Base-by-base conservation (phyloP, 2,329 filamentous ascomycete species). In the Dendryphion nanum region DNA sequence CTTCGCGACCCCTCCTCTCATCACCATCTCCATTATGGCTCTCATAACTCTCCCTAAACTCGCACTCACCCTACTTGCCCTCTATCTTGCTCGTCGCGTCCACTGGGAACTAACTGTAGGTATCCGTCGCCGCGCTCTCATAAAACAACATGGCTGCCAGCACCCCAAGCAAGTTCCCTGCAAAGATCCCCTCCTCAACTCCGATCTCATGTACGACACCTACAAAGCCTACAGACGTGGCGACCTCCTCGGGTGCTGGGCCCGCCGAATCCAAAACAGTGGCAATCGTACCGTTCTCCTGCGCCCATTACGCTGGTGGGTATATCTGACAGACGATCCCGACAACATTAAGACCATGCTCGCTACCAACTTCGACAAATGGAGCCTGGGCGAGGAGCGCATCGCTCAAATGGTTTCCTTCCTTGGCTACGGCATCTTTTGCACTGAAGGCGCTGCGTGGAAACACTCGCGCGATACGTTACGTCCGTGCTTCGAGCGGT, bases 161-260 rank as follows among this genome's bases (percentile, higher is more conserved):
- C 62, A 66, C 1, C 56, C 67, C 3, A 51, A 57, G 15, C 30
- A 33, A 12, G 73, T 68, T 43, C 69, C 69, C 1, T 69, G 75
- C 52, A 63, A 63, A 30, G 76, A 78, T 44, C 71, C 66, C 0
- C 46, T 79, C 38, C 26, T 42, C 21, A 77, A 78, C 3, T 41
- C 73, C n/a, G 72, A 76, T 49, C 48, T 69, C 30, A 63, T 77
- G 43, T 34, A 60, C 18, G 45, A 57, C 18, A 68, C 69, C 31
- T 37, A 70, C 13, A 56, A 57, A 10, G 63, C 67, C 1, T 36
- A 67, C 31, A 67, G 62, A 19, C 33, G 40, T 13, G 37, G 52
- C 13, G 23, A 35, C 2, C 8, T 55, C 1, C 41, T 53, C 3
- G 40, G 41, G 13, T 24, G 15, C 6, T 47, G 42, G 44, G 16